phyloP scores from a whole-genome alignment of 2,329 filamentous ascomycete species.

The Trichoderma cornu-damae region DNA sequence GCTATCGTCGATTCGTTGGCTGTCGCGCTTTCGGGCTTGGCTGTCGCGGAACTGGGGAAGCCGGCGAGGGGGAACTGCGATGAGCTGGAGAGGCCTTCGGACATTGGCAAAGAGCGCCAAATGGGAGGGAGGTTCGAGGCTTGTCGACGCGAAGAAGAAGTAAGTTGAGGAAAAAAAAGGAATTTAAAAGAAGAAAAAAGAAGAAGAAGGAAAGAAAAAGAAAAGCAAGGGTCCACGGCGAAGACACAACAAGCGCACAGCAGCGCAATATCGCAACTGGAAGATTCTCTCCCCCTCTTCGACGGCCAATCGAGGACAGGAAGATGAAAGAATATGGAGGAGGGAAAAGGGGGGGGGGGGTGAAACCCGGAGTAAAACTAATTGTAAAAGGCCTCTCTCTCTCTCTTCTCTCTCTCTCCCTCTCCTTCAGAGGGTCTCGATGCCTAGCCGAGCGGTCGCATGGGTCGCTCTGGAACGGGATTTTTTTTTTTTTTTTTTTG shows the following conservation, averaged over 20 bases:
- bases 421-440: no score
- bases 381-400: not conserved
- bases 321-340: no score
- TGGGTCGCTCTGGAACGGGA: no score
- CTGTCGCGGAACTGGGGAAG: conserved; percentile 15
- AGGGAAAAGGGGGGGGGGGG: not conserved
- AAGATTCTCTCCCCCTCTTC: not conserved
- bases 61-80: conserved; percentile 15
- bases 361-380: not conserved
- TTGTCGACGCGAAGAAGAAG: not conserved
- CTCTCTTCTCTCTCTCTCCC: no score
- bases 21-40: conserved; percentile 15
- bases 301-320: not conserved
- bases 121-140: no score
- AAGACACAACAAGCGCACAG: not conserved
- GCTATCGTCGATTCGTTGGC: conserved; percentile 22
- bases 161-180: no score
- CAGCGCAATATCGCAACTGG: conserved; percentile 2
- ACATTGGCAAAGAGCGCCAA: conserved; percentile 15
- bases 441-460: conserved; percentile 9
- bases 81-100: conserved; percentile 16
- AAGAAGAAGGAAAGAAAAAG: not conserved
- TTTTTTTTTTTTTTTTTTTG: no score
- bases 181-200: no score
- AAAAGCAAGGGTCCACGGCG: not conserved